Conservation (phyloP, 163 green algal species). For the Scenedesmus sp. region DNA sequence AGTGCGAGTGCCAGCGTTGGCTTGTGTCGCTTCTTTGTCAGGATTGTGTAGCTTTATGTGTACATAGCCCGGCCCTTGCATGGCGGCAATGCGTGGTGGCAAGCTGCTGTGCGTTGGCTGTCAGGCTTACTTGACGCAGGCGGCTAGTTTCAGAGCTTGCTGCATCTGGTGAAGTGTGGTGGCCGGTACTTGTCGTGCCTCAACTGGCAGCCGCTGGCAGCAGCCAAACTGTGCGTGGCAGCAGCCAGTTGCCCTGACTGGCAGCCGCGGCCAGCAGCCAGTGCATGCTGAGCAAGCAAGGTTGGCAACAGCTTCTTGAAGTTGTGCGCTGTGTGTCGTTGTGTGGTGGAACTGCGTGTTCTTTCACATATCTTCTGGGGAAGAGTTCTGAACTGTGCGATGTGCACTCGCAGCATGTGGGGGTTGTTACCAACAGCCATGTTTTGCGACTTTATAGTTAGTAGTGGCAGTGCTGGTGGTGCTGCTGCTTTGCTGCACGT, state of each 20-base stretch:
- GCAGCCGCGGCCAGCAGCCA: background rate
- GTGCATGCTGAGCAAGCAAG: background rate
- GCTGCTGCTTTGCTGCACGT: background rate
- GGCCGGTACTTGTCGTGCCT: background rate
- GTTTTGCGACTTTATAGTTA: no score
- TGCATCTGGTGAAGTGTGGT: background rate
- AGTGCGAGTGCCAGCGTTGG: background rate
- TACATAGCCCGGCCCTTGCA: no score
- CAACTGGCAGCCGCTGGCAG: background rate
- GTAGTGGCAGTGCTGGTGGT: background rate
- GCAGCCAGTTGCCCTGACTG: background rate
- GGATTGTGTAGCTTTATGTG: background rate
- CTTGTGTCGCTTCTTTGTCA: background rate
- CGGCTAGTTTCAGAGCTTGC: background rate
- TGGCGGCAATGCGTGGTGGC: no score
- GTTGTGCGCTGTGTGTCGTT: background rate
- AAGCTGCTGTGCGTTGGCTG: background rate
- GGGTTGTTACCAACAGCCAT: background rate
- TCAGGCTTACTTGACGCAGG: background rate
- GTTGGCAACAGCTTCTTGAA: background rate
- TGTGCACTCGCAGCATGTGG: background rate
- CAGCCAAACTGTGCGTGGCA: no score
- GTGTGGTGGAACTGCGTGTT: background rate
- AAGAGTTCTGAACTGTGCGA: background rate
- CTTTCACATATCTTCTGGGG: background rate